Conservation (phyloP, 305 asterid genomes). For the Fraxinus greggii region DNA sequence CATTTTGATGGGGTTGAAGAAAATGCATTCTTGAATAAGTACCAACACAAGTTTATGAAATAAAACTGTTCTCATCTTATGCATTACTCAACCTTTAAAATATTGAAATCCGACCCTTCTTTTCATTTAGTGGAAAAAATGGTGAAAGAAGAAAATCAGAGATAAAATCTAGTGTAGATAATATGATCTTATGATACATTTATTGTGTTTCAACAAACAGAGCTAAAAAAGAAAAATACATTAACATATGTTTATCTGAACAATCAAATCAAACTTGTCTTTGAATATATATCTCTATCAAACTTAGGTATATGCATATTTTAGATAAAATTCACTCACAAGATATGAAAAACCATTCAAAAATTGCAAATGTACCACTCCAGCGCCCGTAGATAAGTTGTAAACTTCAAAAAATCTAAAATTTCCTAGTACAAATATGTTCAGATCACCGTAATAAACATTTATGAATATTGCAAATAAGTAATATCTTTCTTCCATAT, state of each 20-base stretch:
- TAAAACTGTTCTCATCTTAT: too few relatives aligned
- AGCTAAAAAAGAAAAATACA: too few relatives aligned
- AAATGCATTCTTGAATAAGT: conserved; percentile 2
- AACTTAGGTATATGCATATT: too few relatives aligned
- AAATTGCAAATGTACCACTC: background rate
- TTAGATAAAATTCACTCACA: background rate
- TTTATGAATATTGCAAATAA: background rate
- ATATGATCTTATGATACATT: background rate
- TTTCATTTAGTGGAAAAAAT: background rate
- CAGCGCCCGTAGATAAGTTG: background rate
- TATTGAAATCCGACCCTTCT: background rate
- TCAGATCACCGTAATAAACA: background rate
- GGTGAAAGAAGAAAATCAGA: background rate
- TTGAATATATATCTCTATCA: too few relatives aligned
- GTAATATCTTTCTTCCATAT: background rate
- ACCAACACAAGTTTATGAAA: background rate
- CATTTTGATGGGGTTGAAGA: conserved; percentile 39
- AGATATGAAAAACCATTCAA: background rate
- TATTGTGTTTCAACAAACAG: background rate
- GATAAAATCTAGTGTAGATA: background rate
- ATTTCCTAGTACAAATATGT: background rate
- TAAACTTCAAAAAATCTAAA: too few relatives aligned
- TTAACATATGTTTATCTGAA: too few relatives aligned
- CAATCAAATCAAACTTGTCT: background rate
- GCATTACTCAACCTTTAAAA: background rate